Conservation (phyloP, 2,329 filamentous ascomycete genomes). For the Calonectria naviculata region DNA sequence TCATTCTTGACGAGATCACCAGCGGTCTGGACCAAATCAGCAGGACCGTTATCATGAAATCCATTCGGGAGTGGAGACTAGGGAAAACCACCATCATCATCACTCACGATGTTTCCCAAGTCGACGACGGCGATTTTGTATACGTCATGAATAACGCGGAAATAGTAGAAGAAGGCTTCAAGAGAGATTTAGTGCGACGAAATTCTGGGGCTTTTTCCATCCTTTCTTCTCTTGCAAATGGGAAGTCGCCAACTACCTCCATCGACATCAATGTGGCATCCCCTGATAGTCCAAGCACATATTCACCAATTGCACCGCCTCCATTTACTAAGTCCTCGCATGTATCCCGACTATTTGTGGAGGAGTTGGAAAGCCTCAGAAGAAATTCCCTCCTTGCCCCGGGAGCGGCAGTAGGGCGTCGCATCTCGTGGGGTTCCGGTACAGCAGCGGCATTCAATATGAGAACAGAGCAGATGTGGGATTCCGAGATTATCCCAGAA, state of each 20-base stretch:
- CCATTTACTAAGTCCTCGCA: slow-evolving; percentile 22
- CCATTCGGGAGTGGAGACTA: slow-evolving; percentile 80
- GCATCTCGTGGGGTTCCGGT: slow-evolving; percentile 34
- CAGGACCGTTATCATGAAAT: slow-evolving; percentile 75
- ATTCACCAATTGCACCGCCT: slow-evolving; percentile 15
- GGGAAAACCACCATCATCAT: slow-evolving; percentile 93
- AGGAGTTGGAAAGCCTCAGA: slow-evolving; percentile 32
- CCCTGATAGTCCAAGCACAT: slow-evolving; percentile 16
- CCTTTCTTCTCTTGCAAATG: slow-evolving; percentile 42
- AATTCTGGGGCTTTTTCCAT: slow-evolving; percentile 58
- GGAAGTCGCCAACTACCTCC: slow-evolving; percentile 2
- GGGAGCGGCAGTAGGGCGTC: slow-evolving; percentile 23
- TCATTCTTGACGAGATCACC: slow-evolving; percentile 90
- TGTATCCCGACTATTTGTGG: slow-evolving; percentile 32
- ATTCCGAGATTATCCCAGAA: slow-evolving; percentile 19
- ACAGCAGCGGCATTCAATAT: slow-evolving; percentile 32
- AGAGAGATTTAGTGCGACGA: slow-evolving; percentile 62
- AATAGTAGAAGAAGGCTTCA: slow-evolving; percentile 77
- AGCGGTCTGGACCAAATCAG: slow-evolving; percentile 85
- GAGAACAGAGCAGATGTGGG: slow-evolving; percentile 35
- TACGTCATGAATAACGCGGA: slow-evolving; percentile 80
- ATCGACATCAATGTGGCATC: slow-evolving; percentile 30
- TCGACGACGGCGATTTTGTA: slow-evolving; percentile 77
- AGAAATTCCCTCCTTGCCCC: slow-evolving; percentile 16
- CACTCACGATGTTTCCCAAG: slow-evolving; percentile 88